Conservation (phyloP, 495 filamentous ascomycete genomes). For the Platismatia glauca region DNA sequence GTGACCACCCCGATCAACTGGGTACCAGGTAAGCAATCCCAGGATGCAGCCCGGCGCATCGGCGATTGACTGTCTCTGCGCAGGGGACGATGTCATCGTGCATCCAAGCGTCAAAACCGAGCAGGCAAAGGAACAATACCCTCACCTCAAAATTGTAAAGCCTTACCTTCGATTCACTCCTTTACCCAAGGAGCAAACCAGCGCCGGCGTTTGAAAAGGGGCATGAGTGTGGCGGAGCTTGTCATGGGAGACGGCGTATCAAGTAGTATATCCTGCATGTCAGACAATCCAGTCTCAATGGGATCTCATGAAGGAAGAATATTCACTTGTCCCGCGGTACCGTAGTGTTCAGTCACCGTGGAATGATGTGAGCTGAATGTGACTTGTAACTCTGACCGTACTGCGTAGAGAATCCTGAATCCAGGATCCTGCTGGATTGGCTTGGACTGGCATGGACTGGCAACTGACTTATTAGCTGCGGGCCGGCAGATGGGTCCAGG, state of each 20-base stretch:
- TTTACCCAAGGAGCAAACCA: conserved; percentile 48
- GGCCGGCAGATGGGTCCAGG: not conserved
- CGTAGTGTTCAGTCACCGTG: not conserved
- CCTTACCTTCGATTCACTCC: conserved; percentile 75
- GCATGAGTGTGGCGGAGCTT: not conserved
- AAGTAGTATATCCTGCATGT: not conserved
- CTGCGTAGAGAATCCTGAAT: too few species aligned
- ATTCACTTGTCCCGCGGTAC: not conserved
- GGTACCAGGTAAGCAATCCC: conserved; percentile 43
- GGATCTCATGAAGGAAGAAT: not conserved
- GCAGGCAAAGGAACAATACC: conserved; percentile 83
- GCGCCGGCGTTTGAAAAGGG: conserved; percentile 25
- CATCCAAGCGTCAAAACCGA: conserved; percentile 81
- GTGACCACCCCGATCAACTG: conserved; percentile 92
- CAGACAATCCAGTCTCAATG: not conserved
- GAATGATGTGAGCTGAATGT: not conserved
- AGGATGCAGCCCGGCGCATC: not conserved
- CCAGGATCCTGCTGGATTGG: too few species aligned
- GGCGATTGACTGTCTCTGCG: conserved; percentile 6
- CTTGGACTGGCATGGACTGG: too few species aligned
- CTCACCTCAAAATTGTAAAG: conserved; percentile 86
- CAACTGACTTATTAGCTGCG: too few species aligned
- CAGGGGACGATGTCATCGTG: conserved; percentile 88
- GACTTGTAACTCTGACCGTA: not conserved
- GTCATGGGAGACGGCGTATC: not conserved